A percentile compares a stretch with the other conserved stretches of the same genome.
Evolutionary conservation across 768 basidiomycete genomes (phyloP).

Genomic region (Kwoniella dejecticola): DNA sequence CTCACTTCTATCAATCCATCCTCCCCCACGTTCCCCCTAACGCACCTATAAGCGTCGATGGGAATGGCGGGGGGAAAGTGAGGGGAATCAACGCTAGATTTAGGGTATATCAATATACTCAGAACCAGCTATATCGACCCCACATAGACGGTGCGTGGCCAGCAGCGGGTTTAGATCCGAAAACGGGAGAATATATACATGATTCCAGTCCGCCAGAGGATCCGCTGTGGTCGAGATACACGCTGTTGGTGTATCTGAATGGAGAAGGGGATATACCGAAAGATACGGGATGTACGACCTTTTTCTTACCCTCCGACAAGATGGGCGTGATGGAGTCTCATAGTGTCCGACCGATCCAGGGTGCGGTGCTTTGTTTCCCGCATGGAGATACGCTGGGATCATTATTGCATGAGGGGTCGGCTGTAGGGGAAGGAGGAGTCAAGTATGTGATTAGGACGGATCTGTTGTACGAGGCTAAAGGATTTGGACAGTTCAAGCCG

Average conservation of each 20-base stretch:
- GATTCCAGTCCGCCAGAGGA: conserved; percentile 57
- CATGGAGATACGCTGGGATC: conserved; percentile 55
- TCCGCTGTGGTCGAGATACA: conserved; percentile 60
- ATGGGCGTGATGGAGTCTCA: conserved; percentile 60
- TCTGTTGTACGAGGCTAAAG: conserved; percentile 54
- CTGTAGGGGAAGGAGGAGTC: conserved; percentile 51
- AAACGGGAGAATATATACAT: conserved; percentile 60
- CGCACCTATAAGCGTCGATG: conserved; percentile 46
- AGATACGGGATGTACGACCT: conserved; percentile 61
- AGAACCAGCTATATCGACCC: conserved; percentile 61
- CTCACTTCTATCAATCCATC: conserved; percentile 58
- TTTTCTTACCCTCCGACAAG: conserved; percentile 61
- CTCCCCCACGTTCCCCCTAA: conserved; percentile 58
- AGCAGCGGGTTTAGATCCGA: conserved; percentile 59
- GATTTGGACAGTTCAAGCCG: conserved; percentile 50
- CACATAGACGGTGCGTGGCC: conserved; percentile 66
- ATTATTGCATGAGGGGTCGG: conserved; percentile 55
- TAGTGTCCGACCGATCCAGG: conserved; percentile 60
- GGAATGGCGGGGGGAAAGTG: conserved; percentile 56
- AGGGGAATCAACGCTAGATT: conserved; percentile 62
- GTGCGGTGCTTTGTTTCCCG: conserved; percentile 62
- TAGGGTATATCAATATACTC: conserved; percentile 62
- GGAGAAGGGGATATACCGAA: conserved; percentile 57
- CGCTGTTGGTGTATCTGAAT: conserved; percentile 62
- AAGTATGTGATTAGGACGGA: conserved; percentile 57